phyloP scores from a whole-genome alignment of 495 filamentous ascomycete genomes.

The Penicillium canariense region DNA sequence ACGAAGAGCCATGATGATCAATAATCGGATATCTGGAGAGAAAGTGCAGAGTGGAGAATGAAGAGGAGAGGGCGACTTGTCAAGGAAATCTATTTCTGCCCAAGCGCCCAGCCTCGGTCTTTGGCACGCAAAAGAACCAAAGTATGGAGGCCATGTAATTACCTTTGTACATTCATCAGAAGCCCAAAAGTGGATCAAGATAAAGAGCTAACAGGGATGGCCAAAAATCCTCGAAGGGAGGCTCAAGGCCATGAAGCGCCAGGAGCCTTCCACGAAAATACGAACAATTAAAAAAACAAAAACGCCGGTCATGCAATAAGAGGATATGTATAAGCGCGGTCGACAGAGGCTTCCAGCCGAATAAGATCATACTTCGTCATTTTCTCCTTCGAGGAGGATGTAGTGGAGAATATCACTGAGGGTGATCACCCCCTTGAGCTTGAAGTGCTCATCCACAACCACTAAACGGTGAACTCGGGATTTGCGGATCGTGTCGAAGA shows the following conservation, averaged over 20 bases:
- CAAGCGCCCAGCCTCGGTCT: constrained; percentile 16
- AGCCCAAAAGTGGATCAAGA: constrained; percentile 12
- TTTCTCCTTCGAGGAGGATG: constrained; percentile 81
- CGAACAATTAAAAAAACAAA: constrained; percentile 16
- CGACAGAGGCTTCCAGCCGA: background rate
- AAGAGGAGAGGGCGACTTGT: constrained; percentile 6
- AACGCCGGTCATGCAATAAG: constrained; percentile 42
- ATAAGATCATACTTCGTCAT: constrained; percentile 38
- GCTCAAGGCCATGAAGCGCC: background rate
- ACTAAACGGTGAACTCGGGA: constrained; percentile 90
- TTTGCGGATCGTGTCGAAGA: constrained; percentile 95
- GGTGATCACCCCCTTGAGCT: constrained; percentile 84
- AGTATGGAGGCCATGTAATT: constrained; percentile 28
- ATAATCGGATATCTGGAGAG: no score
- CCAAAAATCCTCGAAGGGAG: background rate
- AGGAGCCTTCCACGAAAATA: background rate
- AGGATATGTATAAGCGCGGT: constrained; percentile 26
- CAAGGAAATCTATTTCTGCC: constrained; percentile 36
- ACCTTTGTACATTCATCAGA: constrained; percentile 31
- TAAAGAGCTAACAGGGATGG: background rate
- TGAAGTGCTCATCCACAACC: constrained; percentile 83
- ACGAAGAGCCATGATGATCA: background rate
- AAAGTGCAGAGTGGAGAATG: background rate
- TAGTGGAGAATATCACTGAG: constrained; percentile 97
- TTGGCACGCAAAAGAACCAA: constrained; percentile 6